phyloP scores from a whole-genome alignment of 2,329 filamentous ascomycete genomes.

The Leptographium galeiforme region DNA sequence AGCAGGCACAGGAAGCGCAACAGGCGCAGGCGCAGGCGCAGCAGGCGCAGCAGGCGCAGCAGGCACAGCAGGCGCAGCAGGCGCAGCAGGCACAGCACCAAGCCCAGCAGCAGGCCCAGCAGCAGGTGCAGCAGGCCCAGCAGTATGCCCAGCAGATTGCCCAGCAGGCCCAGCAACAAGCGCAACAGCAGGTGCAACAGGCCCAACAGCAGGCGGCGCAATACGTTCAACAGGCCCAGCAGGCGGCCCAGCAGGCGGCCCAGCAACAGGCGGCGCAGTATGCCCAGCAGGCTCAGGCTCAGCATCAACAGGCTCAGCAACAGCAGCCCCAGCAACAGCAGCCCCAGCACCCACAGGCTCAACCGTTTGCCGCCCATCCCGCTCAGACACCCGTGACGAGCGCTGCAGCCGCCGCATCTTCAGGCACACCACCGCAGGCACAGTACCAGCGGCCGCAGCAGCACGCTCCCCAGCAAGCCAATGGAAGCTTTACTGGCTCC shows the following conservation, averaged over 20 bases:
- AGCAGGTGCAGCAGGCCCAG: background rate
- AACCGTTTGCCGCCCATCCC: no score
- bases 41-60: background rate
- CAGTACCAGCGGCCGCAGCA: background rate
- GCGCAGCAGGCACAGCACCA: background rate
- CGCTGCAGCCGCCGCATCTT: background rate
- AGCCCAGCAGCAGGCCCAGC: background rate
- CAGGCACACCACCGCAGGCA: background rate
- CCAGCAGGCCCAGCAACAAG: slow-evolving; percentile 1
- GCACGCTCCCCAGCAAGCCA: no score
- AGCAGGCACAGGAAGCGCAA: background rate
- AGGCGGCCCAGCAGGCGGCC: no score
- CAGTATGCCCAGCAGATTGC: background rate
- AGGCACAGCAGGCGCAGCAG: background rate
- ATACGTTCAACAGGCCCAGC: background rate
- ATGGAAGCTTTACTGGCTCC: no score
- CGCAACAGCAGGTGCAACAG: background rate
- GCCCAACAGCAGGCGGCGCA: background rate
- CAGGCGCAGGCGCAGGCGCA: background rate
- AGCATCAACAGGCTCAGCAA: no score
- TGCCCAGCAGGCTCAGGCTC: background rate
- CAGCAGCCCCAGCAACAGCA: no score
- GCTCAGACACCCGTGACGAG: background rate
- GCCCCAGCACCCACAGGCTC: no score
- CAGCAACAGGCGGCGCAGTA: background rate